Conservation (phyloP, 768 basidiomycete genomes). For the Exidia glandulosa region DNA sequence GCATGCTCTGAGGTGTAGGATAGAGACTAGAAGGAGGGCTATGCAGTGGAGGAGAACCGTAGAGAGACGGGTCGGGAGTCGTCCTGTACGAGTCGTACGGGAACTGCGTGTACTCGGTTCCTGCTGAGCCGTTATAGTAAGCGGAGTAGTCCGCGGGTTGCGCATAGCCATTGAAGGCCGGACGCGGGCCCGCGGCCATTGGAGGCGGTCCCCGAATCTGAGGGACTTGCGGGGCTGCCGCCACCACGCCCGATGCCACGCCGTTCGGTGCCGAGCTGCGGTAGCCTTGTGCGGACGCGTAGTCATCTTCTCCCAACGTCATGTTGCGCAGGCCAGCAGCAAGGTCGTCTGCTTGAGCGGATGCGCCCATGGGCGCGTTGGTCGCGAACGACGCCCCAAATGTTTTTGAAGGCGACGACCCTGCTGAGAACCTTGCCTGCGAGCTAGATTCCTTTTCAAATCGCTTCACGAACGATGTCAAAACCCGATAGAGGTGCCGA, state of each 20-base stretch:
- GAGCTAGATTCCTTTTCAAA: not conserved
- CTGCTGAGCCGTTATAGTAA: constrained; percentile 43
- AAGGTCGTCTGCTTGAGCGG: constrained; percentile 40
- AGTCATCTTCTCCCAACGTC: constrained; percentile 48
- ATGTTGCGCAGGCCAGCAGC: constrained; percentile 49
- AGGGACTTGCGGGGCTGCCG: constrained; percentile 16
- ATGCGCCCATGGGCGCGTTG: constrained; percentile 22
- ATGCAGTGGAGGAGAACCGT: constrained; percentile 34
- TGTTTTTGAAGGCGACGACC: not conserved
- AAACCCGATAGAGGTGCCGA: constrained; percentile 23
- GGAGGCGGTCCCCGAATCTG: constrained; percentile 31
- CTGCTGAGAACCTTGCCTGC: not conserved
- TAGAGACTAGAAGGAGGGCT: constrained; percentile 37
- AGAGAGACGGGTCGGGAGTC: constrained; percentile 39
- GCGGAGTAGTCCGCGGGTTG: constrained; percentile 46
- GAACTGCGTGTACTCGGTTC: constrained; percentile 45
- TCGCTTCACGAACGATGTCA: not conserved
- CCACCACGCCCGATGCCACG: constrained; percentile 19
- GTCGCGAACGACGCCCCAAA: constrained; percentile 13
- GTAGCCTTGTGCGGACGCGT: constrained; percentile 23
- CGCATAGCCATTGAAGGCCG: constrained; percentile 36
- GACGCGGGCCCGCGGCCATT: constrained; percentile 30
- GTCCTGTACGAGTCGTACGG: constrained; percentile 36
- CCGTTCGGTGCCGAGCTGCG: constrained; percentile 24
- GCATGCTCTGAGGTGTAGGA: constrained; percentile 32